Conservation (phyloP, 1,284 basidiomycete genomes). For the Pseudozyma thailandica region DNA sequence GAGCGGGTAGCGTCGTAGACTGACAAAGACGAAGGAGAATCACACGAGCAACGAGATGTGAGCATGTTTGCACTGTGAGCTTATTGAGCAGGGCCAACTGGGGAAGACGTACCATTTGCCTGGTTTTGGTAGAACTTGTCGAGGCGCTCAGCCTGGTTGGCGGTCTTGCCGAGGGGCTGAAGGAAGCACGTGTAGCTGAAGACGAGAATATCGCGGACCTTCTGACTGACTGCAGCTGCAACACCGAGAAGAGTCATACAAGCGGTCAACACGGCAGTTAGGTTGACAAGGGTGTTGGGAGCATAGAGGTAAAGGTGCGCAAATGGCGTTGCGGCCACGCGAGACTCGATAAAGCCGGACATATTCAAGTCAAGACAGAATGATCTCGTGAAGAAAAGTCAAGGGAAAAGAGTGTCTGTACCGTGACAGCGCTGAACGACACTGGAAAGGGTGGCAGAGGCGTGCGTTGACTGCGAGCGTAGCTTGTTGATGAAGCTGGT, state of each 20-base stretch:
- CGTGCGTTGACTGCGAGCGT: not conserved
- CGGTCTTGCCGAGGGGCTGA: constrained; percentile 65
- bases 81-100: too few relatives aligned
- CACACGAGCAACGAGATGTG: too few relatives aligned
- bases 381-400: not conserved
- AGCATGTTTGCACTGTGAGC: not conserved
- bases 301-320: constrained; percentile 33
- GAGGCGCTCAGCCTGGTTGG: constrained; percentile 65
- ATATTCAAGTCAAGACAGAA: too few relatives aligned
- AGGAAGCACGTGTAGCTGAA: constrained; percentile 68
- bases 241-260: constrained; percentile 33
- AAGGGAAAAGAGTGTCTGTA: not conserved
- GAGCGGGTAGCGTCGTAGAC: constrained; percentile 67
- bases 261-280: constrained; percentile 21
- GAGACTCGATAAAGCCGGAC: constrained; percentile 19
- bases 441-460: not conserved
- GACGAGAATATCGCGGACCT: constrained; percentile 50
- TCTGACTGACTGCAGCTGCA: constrained; percentile 44
- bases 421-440: not conserved
- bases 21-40: constrained; percentile 2
- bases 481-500: not conserved
- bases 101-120: constrained; percentile 54
- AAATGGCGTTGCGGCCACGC: constrained; percentile 34
- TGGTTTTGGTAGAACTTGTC: constrained; percentile 66
- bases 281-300: constrained; percentile 31